phyloP scores from a whole-genome alignment of 129 eudicot genomes.

The Mikania micrantha region DNA sequence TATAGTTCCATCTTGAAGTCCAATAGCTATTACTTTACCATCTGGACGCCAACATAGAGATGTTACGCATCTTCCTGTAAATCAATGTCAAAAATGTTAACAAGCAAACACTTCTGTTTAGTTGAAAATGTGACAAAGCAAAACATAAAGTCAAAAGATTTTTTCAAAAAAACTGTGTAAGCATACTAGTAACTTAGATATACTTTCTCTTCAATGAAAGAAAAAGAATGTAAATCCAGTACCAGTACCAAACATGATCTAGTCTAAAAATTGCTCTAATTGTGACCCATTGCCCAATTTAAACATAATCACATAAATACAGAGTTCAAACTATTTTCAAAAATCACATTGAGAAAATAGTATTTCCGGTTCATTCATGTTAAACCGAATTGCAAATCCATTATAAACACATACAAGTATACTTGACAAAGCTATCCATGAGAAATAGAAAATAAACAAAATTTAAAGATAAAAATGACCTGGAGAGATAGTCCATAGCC shows the following conservation, averaged over 20 bases:
- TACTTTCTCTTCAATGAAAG: not conserved
- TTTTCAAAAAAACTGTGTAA: not conserved
- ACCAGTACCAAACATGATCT: not conserved
- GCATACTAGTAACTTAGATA: not conserved
- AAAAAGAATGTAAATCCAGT: not conserved
- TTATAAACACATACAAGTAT: not conserved
- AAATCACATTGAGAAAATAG: not conserved
- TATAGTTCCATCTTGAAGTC: conserved; percentile 92
- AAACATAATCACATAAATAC: not conserved
- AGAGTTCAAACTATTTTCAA: not conserved
- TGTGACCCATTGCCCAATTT: not conserved
- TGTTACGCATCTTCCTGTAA: conserved; percentile 65
- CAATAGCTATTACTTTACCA: conserved; percentile 90
- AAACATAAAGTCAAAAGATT: not conserved
- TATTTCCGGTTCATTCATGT: not conserved
- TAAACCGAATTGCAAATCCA: not conserved
- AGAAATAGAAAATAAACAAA: not conserved
- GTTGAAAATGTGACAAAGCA: not conserved
- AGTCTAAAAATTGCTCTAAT: not conserved
- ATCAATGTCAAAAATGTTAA: not conserved
- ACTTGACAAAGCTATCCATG: not conserved
- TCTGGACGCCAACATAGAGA: conserved; percentile 99
- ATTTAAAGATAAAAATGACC: conserved; percentile 27
- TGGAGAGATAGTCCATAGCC: conserved; percentile 86
- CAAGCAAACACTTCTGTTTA: not conserved